Conservation (phyloP, 2,329 filamentous ascomycete species). For the Metarhizium guizhouense region DNA sequence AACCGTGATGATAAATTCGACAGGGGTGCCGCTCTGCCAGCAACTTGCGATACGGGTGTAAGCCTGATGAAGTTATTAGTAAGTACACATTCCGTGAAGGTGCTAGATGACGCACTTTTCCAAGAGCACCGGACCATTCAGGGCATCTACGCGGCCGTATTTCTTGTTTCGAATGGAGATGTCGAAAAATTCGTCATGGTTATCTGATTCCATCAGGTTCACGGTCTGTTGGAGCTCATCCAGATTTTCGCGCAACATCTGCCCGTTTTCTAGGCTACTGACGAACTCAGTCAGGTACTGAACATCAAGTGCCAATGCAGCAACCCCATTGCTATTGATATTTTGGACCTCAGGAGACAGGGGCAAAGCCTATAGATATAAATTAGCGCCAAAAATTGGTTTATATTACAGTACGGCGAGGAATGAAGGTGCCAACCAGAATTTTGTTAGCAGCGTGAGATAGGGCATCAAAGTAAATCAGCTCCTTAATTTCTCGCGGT, state of each 20-base stretch:
- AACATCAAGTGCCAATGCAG: constrained; percentile 74
- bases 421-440: constrained; percentile 37
- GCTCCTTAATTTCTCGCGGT: constrained; percentile 92
- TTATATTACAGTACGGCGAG: neutral
- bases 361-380: constrained; percentile 54
- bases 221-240: constrained; percentile 93
- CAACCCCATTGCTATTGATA: constrained; percentile 81
- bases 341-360: constrained; percentile 69
- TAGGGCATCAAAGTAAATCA: constrained; percentile 95
- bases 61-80: constrained; percentile 38
- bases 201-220: constrained; percentile 75
- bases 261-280: constrained; percentile 69
- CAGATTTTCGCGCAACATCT: constrained; percentile 80
- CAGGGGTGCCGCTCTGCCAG: constrained; percentile 54
- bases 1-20: constrained; percentile 68
- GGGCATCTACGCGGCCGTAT: constrained; percentile 83
- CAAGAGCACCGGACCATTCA: constrained; percentile 80
- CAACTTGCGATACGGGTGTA: constrained; percentile 51
- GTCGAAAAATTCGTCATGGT: constrained; percentile 96
- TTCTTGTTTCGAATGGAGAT: constrained; percentile 83
- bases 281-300: constrained; percentile 81
- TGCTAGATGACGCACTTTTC: constrained; percentile 60
- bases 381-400: constrained; percentile 9
- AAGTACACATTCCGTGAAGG: neutral
- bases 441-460: constrained; percentile 85